These are phyloP conservation scores for Clonostachys rhizophaga DNA, from an alignment of 2,329 filamentous ascomycete species.

Conservation along the genomic window DNA sequence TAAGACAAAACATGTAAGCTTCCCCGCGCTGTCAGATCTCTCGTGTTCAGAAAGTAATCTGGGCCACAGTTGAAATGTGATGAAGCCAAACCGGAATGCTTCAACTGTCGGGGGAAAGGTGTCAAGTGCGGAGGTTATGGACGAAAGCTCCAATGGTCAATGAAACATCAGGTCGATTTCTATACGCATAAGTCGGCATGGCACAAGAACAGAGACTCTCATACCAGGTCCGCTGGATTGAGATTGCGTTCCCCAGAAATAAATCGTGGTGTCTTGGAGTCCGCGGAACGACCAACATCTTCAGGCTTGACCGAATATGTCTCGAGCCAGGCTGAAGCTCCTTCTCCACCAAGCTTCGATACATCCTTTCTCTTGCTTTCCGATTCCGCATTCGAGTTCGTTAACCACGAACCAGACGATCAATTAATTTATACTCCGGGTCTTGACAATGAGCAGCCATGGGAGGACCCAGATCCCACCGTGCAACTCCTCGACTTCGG, in stretches of 20 bases:
- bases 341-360: neutral
- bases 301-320: neutral
- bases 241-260: too few species aligned
- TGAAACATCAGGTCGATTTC: slow-evolving; percentile 24
- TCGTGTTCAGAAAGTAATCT: neutral
- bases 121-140: slow-evolving; percentile 18
- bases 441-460: too few species aligned
- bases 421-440: too few species aligned
- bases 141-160: slow-evolving; percentile 30
- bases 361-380: too few species aligned
- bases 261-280: too few species aligned
- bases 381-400: too few species aligned
- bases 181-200: neutral
- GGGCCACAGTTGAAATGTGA: slow-evolving; percentile 19
- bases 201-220: slow-evolving; percentile 4
- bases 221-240: neutral
- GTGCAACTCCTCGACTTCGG: neutral
- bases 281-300: too few species aligned
- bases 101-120: slow-evolving; percentile 16
- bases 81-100: slow-evolving; percentile 17
- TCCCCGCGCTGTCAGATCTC: neutral
- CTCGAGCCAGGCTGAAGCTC: neutral
- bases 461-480: too few species aligned
- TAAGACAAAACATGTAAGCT: slow-evolving; percentile 10
- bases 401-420: too few species aligned